Evolutionary conservation across 2,329 filamentous ascomycete genomes (phyloP).

Genomic region (Alternaria alternata): DNA sequence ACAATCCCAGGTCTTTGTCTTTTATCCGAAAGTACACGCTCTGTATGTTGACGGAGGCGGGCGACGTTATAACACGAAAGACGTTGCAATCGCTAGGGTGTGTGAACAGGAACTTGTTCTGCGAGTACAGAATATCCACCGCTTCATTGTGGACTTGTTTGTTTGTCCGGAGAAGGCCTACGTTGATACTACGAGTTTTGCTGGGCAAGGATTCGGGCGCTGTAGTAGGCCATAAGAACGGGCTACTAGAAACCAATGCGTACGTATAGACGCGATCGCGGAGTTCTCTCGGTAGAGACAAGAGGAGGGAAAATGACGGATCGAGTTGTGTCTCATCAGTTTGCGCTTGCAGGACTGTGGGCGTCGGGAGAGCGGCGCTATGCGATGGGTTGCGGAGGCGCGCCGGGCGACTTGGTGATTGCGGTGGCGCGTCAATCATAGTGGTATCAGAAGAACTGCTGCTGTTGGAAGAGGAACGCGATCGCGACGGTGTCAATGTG

Average conservation of each 20-base stretch:
- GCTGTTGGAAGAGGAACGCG: slow-evolving; percentile 42
- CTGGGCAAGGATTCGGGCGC: slow-evolving; percentile 14
- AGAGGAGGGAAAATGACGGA: slow-evolving; percentile 42
- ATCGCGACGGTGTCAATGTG: slow-evolving; percentile 39
- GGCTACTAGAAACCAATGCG: slow-evolving; percentile 40
- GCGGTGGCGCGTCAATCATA: slow-evolving; percentile 45
- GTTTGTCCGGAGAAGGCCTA: slow-evolving; percentile 40
- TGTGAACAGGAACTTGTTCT: slow-evolving; percentile 50
- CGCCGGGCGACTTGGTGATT: slow-evolving; percentile 33
- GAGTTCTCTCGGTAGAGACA: slow-evolving; percentile 49
- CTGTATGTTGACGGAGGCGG: slow-evolving; percentile 36
- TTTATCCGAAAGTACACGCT: slow-evolving; percentile 48
- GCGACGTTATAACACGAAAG: slow-evolving; percentile 47
- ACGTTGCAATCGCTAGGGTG: slow-evolving; percentile 53
- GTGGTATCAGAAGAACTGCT: slow-evolving; percentile 43
- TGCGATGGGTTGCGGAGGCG: slow-evolving; percentile 38
- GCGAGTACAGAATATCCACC: slow-evolving; percentile 44
- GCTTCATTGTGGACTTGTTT: slow-evolving; percentile 46
- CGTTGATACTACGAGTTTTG: slow-evolving; percentile 29
- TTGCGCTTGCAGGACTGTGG: slow-evolving; percentile 1
- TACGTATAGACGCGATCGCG: slow-evolving; percentile 47
- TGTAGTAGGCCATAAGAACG: slow-evolving; percentile 46
- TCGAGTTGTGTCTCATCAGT: slow-evolving; percentile 17
- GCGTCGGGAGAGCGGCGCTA: slow-evolving; percentile 18
- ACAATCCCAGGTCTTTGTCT: slow-evolving; percentile 49